Percentiles rank a stretch among this genome's conserved stretches.
Conservation (phyloP, 768 basidiomycete genomes). For the Myochromella boudieri region DNA sequence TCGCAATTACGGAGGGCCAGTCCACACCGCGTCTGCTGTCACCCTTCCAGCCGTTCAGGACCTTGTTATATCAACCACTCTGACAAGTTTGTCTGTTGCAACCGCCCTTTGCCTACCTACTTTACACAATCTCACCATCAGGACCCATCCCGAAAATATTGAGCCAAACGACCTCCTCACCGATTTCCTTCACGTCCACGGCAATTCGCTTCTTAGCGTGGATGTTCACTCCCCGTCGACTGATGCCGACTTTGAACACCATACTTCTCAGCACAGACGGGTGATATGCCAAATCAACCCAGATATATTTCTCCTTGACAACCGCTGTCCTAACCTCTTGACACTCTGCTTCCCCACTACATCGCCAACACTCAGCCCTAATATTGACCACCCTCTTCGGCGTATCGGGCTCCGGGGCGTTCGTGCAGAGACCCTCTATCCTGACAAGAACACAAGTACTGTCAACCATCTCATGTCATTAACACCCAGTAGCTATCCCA, state of each 20-base stretch:
- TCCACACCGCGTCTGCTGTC: constrained; percentile 20
- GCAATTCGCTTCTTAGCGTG: constrained; percentile 35
- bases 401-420: constrained; percentile 48
- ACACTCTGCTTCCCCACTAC: constrained; percentile 41
- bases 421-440: constrained; percentile 41
- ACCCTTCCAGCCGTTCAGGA: constrained; percentile 41
- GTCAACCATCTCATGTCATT: constrained; percentile 44
- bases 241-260: constrained; percentile 33
- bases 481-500: constrained; percentile 41
- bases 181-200: constrained; percentile 42
- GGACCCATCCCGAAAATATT: constrained; percentile 23
- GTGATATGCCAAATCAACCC: constrained; percentile 35
- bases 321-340: constrained; percentile 44
- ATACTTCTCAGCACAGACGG: constrained; percentile 22
- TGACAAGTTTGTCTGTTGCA: constrained; percentile 36
- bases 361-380: constrained; percentile 28
- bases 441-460: constrained; percentile 34
- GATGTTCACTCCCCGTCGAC: constrained; percentile 38
- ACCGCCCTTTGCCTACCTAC: constrained; percentile 39
- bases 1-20: constrained; percentile 34
- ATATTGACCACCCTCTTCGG: constrained; percentile 36
- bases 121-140: constrained; percentile 41
- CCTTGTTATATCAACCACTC: constrained; percentile 41
- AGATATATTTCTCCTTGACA: constrained; percentile 40
- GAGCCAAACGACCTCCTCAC: constrained; percentile 24